Conservation (phyloP, 306 rosid species). For the Crotalaria pallida region DNA sequence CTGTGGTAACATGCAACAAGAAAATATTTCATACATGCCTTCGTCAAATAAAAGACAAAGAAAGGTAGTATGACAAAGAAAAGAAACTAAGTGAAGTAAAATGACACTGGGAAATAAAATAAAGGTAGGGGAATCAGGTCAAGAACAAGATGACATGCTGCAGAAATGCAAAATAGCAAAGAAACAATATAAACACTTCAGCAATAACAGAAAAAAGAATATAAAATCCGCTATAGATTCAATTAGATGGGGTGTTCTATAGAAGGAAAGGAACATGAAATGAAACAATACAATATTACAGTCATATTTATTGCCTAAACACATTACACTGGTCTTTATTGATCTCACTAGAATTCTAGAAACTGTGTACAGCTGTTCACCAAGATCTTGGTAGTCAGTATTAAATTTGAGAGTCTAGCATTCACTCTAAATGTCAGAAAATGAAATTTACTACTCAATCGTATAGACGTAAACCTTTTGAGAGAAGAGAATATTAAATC, state of each 20-base stretch:
- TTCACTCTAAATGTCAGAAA: conserved; percentile 12
- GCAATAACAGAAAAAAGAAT: conserved; percentile 6
- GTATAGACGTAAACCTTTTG: background rate
- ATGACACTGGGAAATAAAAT: background rate
- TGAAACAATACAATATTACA: background rate
- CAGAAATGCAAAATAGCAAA: background rate
- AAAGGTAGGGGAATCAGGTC: background rate
- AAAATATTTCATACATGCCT: conserved; percentile 23
- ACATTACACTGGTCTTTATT: background rate
- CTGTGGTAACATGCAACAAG: conserved; percentile 43
- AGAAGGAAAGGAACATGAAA: conserved; percentile 9
- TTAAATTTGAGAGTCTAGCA: conserved; percentile 6
- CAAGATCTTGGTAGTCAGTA: background rate
- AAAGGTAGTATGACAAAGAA: background rate
- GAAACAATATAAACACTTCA: conserved; percentile 6
- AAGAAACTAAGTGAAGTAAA: background rate
- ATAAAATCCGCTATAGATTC: background rate
- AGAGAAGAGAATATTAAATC: background rate
- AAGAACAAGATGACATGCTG: background rate
- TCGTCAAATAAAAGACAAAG: background rate
- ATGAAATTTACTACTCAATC: background rate
- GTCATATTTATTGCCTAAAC: background rate
- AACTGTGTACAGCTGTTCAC: background rate
- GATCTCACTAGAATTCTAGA: background rate
- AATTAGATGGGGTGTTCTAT: background rate